Evolutionary conservation across 2,329 filamentous ascomycete species (phyloP).

Genomic region (Trichoderma koningii): DNA sequence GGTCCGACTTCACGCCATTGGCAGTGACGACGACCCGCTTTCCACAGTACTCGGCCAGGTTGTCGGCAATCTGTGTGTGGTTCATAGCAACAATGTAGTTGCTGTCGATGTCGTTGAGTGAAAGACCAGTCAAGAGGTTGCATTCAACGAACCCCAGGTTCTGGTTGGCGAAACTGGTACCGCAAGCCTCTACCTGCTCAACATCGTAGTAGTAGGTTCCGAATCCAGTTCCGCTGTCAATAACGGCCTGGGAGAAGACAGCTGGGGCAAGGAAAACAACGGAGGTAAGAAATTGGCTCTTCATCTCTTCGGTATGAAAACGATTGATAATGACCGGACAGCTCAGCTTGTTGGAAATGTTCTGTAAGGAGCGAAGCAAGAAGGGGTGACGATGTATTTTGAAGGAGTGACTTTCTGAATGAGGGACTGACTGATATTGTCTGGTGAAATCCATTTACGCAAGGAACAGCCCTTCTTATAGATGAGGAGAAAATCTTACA

Average conservation of each 20-base stretch:
- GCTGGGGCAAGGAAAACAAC: slow-evolving; percentile 8
- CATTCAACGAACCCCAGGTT: slow-evolving; percentile 26
- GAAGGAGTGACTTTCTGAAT: not conserved
- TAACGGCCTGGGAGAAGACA: slow-evolving; percentile 10
- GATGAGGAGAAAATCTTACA: not conserved
- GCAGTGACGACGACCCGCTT: slow-evolving; percentile 29
- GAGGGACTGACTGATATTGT: not conserved
- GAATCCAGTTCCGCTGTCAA: slow-evolving; percentile 25
- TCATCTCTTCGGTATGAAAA: slow-evolving; percentile 3
- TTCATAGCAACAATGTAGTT: slow-evolving; percentile 31
- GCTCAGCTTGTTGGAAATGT: not conserved
- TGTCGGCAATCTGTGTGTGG: slow-evolving; percentile 25
- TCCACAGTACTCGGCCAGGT: slow-evolving; percentile 30
- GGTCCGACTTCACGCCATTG: slow-evolving; percentile 24
- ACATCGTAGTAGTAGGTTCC: slow-evolving; percentile 29
- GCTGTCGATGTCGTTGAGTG: slow-evolving; percentile 27
- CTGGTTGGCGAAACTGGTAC: slow-evolving; percentile 7
- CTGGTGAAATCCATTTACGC: not conserved
- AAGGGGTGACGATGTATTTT: too few species aligned
- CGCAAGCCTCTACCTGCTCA: slow-evolving; percentile 14
- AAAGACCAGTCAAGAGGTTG: slow-evolving; percentile 7
- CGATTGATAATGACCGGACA: not conserved
- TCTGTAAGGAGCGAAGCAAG: not conserved
- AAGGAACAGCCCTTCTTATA: slow-evolving; percentile 1
- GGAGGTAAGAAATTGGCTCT: slow-evolving; percentile 4